Conservation (phyloP, 257 asterid genomes). For the Gardenia jasminoides region DNA sequence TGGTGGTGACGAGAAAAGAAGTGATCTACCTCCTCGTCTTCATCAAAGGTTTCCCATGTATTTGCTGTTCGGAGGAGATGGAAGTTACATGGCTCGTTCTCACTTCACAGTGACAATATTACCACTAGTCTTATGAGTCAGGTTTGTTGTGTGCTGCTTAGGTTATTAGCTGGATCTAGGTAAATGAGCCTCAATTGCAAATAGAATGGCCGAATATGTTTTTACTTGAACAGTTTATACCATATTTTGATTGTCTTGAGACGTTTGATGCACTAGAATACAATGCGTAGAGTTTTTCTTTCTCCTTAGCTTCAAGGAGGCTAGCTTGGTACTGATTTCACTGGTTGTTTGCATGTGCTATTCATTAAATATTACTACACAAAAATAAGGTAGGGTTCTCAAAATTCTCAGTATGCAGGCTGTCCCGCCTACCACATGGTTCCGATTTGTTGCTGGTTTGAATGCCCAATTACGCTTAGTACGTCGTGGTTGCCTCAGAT, state of each 20-base stretch:
- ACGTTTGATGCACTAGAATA: neutral
- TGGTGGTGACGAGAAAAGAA: constrained; percentile 97
- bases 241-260: neutral
- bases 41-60: constrained; percentile 85
- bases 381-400: neutral
- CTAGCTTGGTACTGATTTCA: neutral
- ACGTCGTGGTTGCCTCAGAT: constrained; percentile 75
- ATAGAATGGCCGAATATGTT: neutral
- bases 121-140: constrained; percentile 96
- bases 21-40: constrained; percentile 86
- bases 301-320: neutral
- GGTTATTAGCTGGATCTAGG: neutral
- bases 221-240: neutral
- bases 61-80: constrained; percentile 92
- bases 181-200: neutral
- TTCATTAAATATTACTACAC: neutral
- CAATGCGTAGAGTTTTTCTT: neutral
- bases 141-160: constrained; percentile 45
- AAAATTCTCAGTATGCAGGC: constrained; percentile 41
- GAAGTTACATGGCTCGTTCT: constrained; percentile 90
- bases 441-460: constrained; percentile 97
- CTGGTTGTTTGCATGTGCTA: neutral
- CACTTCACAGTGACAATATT: constrained; percentile 79
- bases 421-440: constrained; percentile 92
- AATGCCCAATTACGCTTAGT: constrained; percentile 95